Evolutionary conservation across 176 grass and related monocot species (phyloP), one percentile per base, ranked within the genome.

Genomic region (Poa annua): DNA sequence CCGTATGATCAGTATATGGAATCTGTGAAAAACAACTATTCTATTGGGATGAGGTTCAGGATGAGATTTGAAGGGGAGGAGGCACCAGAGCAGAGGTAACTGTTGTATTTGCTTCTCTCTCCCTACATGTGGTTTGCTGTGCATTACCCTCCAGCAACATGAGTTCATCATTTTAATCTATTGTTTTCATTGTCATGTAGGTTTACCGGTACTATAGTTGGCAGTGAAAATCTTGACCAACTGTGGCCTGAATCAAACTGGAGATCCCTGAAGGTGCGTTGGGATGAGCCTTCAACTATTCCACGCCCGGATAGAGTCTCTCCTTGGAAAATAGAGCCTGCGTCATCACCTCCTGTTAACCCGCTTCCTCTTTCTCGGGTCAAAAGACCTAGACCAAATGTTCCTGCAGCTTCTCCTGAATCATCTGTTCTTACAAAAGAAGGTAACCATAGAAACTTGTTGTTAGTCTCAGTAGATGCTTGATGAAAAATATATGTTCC

Each of bases 51-150:
- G 92, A 90, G 92, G 74, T 97, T 94, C 76, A 92, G 90, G 56
- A 97, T 97, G 94, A 89, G 92, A 54, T 97, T 97, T 88, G 94
- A 97, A 90, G 92, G 89, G 7, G 94, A 94, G 81, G 94, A 97
- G 77, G 85, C 92, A 3, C 94, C 92, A 49, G 94, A 94, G 51
- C 94, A 97, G 66, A 94, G 94, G 94, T 97, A 84, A 75, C 11
- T 83, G 5, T 20, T 13, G 4, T 62, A 11, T 63, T 70, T 39
- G 4, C 32, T 5, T 42, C 25, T 1, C 9, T 45, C 44, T 42
- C 2, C 6, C 36, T 33, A 20, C 13, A 15, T 66, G 6, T 14
- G 1, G 59, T 11, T 60, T 42, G 41, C 11, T 70, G 26, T 62
- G 63, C 11, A 59, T 35, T 33, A 42, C 10, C 22, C 7, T 12